Conservation (phyloP, 345 rosid genomes). For the Ceriops zippeliana region DNA sequence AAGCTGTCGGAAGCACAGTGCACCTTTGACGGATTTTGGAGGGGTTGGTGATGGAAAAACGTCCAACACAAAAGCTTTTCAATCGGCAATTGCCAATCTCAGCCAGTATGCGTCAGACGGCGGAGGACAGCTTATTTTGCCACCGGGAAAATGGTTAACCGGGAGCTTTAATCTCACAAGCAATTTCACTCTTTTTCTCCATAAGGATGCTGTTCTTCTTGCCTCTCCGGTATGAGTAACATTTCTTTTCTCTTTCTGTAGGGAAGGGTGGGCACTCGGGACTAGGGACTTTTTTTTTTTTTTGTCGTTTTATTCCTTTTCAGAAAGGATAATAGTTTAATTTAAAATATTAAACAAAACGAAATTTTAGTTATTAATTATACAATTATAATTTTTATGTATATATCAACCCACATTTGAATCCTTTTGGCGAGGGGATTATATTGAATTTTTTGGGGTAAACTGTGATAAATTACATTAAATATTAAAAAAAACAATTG, state of each 20-base stretch:
- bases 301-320: background rate
- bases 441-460: too few species aligned
- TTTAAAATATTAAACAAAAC: too few species aligned
- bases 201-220: slow-evolving; percentile 56
- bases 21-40: slow-evolving; percentile 61
- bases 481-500: too few species aligned
- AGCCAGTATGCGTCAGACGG: slow-evolving; percentile 47
- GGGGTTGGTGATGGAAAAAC: slow-evolving; percentile 79
- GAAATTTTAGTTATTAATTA: too few species aligned
- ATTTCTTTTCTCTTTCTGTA: background rate
- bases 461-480: too few species aligned
- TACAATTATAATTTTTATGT: too few species aligned
- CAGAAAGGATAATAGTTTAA: background rate
- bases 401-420: too few species aligned
- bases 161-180: slow-evolving; percentile 84
- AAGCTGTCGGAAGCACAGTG: slow-evolving; percentile 64
- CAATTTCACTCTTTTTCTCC: slow-evolving; percentile 75
- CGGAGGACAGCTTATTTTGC: slow-evolving; percentile 71
- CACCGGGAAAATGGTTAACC: slow-evolving; percentile 80
- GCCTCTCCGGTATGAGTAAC: slow-evolving; percentile 55
- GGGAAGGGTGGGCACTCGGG: background rate
- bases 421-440: too few species aligned
- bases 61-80: slow-evolving; percentile 55
- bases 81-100: slow-evolving; percentile 45
- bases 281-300: background rate